These are phyloP conservation scores for Aspergillaceae sp. DNA, from an alignment of 2,329 filamentous ascomycete species.

Conservation along the genomic window DNA sequence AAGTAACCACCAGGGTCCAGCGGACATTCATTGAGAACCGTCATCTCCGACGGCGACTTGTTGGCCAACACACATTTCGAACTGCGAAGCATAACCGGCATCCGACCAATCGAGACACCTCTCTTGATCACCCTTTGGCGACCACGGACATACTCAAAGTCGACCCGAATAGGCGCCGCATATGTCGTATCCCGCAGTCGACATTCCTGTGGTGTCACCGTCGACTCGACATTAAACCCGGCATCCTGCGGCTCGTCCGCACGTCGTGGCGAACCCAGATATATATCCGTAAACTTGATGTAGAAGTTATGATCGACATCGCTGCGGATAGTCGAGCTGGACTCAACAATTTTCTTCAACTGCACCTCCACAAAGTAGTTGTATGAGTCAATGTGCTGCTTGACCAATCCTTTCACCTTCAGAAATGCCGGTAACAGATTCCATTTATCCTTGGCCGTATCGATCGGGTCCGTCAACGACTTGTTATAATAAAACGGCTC, in stretches of 20 bases:
- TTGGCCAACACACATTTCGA: slow-evolving; percentile 81
- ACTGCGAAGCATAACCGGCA: slow-evolving; percentile 96
- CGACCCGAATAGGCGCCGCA: slow-evolving; percentile 84
- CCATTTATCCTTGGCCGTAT: slow-evolving; percentile 78
- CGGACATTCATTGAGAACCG: slow-evolving; percentile 86
- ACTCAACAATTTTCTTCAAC: slow-evolving; percentile 90
- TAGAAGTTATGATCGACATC: slow-evolving; percentile 90
- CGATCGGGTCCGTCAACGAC: slow-evolving; percentile 58
- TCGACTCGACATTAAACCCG: slow-evolving; percentile 36
- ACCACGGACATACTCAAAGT: slow-evolving; percentile 82
- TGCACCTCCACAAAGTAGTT: slow-evolving; percentile 97
- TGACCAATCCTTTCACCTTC: slow-evolving; percentile 92
- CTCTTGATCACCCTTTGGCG: slow-evolving; percentile 66
- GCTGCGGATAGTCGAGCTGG: slow-evolving; percentile 79
- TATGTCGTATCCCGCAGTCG: slow-evolving; percentile 97
- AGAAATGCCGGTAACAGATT: slow-evolving; percentile 94
- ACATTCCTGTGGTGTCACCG: slow-evolving; percentile 88
- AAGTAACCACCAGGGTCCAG: slow-evolving; percentile 97
- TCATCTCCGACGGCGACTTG: slow-evolving; percentile 82
- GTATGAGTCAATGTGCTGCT: slow-evolving; percentile 97
- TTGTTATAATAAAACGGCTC: slow-evolving; percentile 64
- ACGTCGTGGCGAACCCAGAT: slow-evolving; percentile 72
- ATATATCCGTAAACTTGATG: slow-evolving; percentile 87
- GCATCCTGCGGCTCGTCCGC: slow-evolving; percentile 59
- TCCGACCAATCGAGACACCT: slow-evolving; percentile 70